These are phyloP conservation scores for Akanthomyces lecanii DNA, from an alignment of 2,329 filamentous ascomycete species.

Conservation along the genomic window DNA sequence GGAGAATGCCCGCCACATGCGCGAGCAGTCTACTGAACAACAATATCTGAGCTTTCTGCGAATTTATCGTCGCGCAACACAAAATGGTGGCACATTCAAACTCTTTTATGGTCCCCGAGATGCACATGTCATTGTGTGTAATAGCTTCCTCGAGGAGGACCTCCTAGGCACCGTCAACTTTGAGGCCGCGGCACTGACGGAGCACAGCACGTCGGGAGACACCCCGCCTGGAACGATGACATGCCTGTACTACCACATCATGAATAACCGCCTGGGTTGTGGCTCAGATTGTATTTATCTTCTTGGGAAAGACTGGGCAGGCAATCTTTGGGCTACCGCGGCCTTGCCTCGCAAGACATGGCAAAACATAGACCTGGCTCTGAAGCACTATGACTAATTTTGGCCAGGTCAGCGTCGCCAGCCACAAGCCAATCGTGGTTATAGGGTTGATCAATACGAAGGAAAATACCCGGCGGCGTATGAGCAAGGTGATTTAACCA, in stretches of 20 bases:
- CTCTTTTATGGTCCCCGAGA: background rate
- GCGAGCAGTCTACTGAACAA: background rate
- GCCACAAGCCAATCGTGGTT: too few species aligned
- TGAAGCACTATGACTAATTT: background rate
- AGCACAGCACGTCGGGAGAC: background rate
- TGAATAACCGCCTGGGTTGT: background rate
- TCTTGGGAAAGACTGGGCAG: conserved; percentile 3
- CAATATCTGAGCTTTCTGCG: conserved; percentile 1
- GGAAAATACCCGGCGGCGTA: too few species aligned
- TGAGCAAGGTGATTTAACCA: too few species aligned
- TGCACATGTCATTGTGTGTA: conserved; percentile 1
- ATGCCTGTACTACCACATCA: conserved; percentile 7
- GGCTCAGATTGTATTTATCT: conserved; percentile 4
- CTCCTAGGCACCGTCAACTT: background rate
- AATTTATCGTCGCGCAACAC: background rate
- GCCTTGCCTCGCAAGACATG: background rate
- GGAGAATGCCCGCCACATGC: background rate
- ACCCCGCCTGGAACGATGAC: background rate
- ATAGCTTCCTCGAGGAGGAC: background rate
- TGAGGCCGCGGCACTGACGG: background rate
- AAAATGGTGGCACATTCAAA: background rate
- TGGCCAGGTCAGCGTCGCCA: background rate
- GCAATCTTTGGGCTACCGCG: background rate
- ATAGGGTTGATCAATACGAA: too few species aligned
- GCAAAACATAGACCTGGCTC: background rate